A percentile compares a stretch with the other conserved stretches of the same genome.
These are phyloP conservation scores for Fusarium pseudocircinatum DNA, from an alignment of 2,329 filamentous ascomycete species.

Conservation along the genomic window DNA sequence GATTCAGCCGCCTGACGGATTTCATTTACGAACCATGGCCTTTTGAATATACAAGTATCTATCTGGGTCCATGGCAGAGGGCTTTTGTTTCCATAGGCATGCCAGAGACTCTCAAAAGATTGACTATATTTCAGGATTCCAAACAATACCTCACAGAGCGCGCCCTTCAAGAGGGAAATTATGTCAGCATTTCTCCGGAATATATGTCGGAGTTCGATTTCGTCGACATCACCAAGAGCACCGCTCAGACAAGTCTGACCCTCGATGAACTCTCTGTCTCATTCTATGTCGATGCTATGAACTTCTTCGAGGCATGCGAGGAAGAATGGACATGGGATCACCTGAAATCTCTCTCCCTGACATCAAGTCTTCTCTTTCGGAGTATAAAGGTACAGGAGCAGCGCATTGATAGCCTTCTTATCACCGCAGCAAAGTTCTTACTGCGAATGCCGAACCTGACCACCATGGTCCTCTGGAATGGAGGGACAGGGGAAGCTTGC, in stretches of 20 bases:
- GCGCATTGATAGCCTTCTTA: background rate
- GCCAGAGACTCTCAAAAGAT: background rate
- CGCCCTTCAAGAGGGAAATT: no score
- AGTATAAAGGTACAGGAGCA: fast-evolving
- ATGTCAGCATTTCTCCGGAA: no score
- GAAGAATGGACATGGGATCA: background rate
- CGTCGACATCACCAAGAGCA: no score
- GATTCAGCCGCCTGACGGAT: background rate
- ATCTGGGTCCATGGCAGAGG: no score
- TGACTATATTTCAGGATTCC: background rate
- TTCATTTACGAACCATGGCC: background rate
- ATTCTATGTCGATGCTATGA: background rate
- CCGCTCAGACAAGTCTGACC: background rate
- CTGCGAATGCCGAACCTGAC: background rate
- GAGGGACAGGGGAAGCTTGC: background rate
- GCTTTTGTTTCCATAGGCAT: no score
- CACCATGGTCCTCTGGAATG: conserved; percentile 3
- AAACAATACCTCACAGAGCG: background rate
- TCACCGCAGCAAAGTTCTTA: background rate
- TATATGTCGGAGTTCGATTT: no score
- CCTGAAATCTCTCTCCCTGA: background rate
- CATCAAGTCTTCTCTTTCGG: background rate
- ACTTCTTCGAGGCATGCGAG: background rate
- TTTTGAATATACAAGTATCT: background rate
- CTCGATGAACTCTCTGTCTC: background rate